Percentiles rank a stretch among this genome's conserved stretches.
Evolutionary conservation across 495 filamentous ascomycete species (phyloP).

Genomic region (Hypoxylon fuscum): DNA sequence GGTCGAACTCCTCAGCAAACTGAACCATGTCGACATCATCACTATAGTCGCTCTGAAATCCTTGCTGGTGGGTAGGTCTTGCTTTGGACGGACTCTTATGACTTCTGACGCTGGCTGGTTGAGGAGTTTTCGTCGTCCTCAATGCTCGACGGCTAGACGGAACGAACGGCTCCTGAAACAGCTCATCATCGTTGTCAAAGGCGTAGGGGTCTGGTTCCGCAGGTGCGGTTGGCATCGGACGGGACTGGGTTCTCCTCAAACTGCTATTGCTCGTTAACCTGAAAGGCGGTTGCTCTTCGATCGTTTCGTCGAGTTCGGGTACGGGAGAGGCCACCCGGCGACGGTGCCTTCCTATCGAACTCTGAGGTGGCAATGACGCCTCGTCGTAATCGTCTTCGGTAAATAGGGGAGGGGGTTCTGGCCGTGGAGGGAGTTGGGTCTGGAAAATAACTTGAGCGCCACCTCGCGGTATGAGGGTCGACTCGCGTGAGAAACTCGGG

Average conservation of each 20-base stretch:
- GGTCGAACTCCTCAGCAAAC: conserved; percentile 65
- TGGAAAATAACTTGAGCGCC: conserved; percentile 59
- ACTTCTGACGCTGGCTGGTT: conserved; percentile 18
- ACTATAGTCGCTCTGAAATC: conserved; percentile 71
- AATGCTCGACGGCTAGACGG: too few relatives aligned
- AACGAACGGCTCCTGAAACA: too few relatives aligned
- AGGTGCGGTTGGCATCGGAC: conserved; percentile 12
- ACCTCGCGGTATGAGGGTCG: conserved; percentile 45
- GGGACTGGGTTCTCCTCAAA: conserved; percentile 10
- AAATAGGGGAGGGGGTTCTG: conserved; percentile 2
- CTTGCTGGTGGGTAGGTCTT: conserved; percentile 40
- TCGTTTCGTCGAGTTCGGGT: conserved; percentile 18
- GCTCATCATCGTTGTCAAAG: conserved; percentile 48
- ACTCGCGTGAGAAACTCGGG: conserved; percentile 36
- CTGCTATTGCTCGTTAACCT: conserved; percentile 17
- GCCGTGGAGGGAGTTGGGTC: conserved; percentile 50
- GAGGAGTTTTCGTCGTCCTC: conserved; percentile 45
- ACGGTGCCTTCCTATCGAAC: conserved; percentile 13
- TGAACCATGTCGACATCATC: conserved; percentile 78
- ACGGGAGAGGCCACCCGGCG: conserved; percentile 15
- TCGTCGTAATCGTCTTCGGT: conserved; percentile 4
- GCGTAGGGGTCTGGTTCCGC: conserved; percentile 19
- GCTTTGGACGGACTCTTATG: conserved; percentile 32
- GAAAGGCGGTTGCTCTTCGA: conserved; percentile 28
- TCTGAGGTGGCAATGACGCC: conserved; percentile 5